Conservation (phyloP, 140 eudicot genomes). For the Cichorium intybus region DNA sequence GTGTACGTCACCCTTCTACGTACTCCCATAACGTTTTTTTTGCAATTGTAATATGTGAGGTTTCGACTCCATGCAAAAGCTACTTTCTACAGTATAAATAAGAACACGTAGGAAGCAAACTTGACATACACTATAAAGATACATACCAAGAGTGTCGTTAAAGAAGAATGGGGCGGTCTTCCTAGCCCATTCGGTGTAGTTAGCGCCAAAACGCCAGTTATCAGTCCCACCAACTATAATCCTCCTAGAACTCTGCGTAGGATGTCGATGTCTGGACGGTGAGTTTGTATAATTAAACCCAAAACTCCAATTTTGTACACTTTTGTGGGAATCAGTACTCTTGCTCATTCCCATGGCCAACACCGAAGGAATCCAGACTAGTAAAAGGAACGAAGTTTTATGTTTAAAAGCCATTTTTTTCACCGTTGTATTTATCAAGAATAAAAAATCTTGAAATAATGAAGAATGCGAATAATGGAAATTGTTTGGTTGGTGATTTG, state of each 20-base stretch:
- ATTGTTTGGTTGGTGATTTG: slow-evolving; percentile 25
- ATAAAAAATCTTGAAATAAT: not conserved
- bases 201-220: slow-evolving; percentile 58
- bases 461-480: not conserved
- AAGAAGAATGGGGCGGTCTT: slow-evolving; percentile 52
- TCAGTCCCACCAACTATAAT: slow-evolving; percentile 55
- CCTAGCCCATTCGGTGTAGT: slow-evolving; percentile 56
- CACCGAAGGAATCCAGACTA: slow-evolving; percentile 13
- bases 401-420: slow-evolving; percentile 22
- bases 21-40: not conserved
- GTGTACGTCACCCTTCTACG: not conserved
- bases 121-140: not conserved
- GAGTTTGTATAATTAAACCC: slow-evolving; percentile 35
- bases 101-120: not conserved
- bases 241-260: slow-evolving; percentile 26
- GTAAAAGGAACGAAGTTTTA: not conserved
- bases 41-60: not conserved
- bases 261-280: slow-evolving; percentile 23
- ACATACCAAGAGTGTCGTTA: slow-evolving; percentile 55
- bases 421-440: not conserved
- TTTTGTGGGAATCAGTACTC: slow-evolving; percentile 23
- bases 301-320: slow-evolving; percentile 21
- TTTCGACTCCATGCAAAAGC: not conserved
- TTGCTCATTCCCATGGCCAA: slow-evolving; percentile 26
- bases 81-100: not conserved